These are phyloP conservation scores for Tolypocladium paradoxum DNA, from an alignment of 2,329 filamentous ascomycete species.

Conservation along the genomic window DNA sequence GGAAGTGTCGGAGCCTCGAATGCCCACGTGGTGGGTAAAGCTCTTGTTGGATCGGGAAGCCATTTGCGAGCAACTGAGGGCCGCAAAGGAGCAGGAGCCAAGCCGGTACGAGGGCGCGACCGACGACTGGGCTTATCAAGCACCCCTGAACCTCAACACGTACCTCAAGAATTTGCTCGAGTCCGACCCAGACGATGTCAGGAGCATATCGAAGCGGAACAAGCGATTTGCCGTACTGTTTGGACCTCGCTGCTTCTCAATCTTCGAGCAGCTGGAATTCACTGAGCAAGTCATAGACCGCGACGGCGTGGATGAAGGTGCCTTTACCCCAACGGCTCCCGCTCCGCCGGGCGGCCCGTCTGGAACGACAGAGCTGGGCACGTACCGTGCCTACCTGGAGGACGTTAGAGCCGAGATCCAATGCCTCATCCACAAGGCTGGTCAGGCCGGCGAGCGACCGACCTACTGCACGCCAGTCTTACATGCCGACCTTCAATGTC, in stretches of 20 bases:
- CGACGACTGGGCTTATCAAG: conserved; percentile 27
- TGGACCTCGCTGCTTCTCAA: conserved; percentile 34
- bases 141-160: conserved; percentile 34
- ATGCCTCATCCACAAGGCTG: conserved; percentile 25
- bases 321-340: conserved; percentile 22
- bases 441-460: conserved; percentile 18
- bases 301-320: conserved; percentile 28
- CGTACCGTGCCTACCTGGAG: conserved; percentile 36
- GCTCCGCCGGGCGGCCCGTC: conserved; percentile 21
- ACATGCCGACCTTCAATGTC: conserved; percentile 19
- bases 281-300: conserved; percentile 25
- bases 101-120: conserved; percentile 33
- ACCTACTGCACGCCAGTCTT: conserved; percentile 20
- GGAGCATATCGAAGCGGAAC: conserved; percentile 44
- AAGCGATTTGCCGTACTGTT: conserved; percentile 46
- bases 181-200: conserved; percentile 20
- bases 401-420: conserved; percentile 39
- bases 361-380: conserved; percentile 25
- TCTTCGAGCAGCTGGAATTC: conserved; percentile 41
- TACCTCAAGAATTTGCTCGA: conserved; percentile 41
- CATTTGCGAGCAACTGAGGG: conserved; percentile 27
- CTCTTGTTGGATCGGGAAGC: conserved; percentile 34
- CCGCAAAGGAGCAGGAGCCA: conserved; percentile 33
- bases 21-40: conserved; percentile 30
- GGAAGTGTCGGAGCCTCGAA: conserved; percentile 38